A percentile compares a stretch with the other conserved stretches of the same genome.
These are phyloP conservation scores for Rhamnella rubrinervis DNA, from an alignment of 331 rosid species.

Conservation along the genomic window DNA sequence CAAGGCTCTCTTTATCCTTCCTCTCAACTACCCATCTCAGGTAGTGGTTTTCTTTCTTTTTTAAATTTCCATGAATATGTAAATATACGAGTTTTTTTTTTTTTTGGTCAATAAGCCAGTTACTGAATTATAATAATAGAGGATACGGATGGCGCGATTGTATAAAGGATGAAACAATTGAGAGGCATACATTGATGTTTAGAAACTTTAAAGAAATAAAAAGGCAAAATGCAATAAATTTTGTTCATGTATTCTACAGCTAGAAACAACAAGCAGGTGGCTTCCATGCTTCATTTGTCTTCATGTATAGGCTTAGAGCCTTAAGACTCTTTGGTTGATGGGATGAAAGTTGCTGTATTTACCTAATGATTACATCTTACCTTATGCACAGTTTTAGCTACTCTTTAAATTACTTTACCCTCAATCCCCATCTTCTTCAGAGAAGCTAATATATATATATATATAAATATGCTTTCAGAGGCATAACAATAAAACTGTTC, in stretches of 20 bases:
- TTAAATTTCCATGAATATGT: background rate
- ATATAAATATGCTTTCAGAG: background rate
- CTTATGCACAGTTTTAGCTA: too few species aligned
- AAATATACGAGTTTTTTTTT: slow-evolving; percentile 5
- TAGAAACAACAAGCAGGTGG: too few species aligned
- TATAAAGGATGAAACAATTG: slow-evolving; percentile 8
- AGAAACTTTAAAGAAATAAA: too few species aligned
- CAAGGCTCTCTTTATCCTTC: background rate
- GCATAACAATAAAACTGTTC: background rate
- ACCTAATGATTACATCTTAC: too few species aligned
- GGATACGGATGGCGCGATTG: slow-evolving; percentile 16
- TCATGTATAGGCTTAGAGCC: too few species aligned
- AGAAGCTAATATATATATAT: background rate
- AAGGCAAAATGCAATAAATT: too few species aligned
- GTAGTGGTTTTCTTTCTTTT: slow-evolving; percentile 14
- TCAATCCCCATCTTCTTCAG: background rate
- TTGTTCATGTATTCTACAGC: too few species aligned
- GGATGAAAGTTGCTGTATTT: too few species aligned
- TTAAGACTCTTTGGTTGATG: too few species aligned
- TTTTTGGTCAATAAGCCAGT: background rate
- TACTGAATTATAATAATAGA: background rate
- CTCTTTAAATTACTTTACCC: background rate
- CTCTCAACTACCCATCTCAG: slow-evolving; percentile 20
- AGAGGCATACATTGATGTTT: background rate
- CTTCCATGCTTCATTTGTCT: too few species aligned